Evolutionary conservation across 345 rosid genomes (phyloP), one percentile per base, ranked within the genome.

Genomic region (Hypericum perforatum): DNA sequence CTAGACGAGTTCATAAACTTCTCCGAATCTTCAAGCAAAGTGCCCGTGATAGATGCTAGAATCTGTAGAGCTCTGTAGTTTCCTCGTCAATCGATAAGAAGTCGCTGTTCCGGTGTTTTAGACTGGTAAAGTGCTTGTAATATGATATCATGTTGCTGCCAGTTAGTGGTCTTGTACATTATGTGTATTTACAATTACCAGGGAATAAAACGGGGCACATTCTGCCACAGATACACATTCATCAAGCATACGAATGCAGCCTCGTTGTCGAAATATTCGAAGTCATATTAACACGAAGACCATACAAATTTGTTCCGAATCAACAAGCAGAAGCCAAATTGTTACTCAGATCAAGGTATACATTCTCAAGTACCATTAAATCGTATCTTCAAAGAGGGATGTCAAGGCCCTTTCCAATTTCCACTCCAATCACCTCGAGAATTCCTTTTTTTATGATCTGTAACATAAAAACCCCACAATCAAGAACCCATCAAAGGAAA

Each of bases 321-420:
- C 32, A 22, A 22, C 32, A 22, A 22, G 32, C 32, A 4, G 32
- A 22, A 22, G 32, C 32, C 32, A 22, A 22, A 22, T 22, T 22
- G 32, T 22, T 22, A n/a, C n/a, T n/a, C n/a, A n/a, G n/a, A n/a
- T n/a, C n/a, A n/a, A n/a, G n/a, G n/a, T n/a, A 22, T 42, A n/a
- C 45, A 42, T 42, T n/a, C 45, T 42, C 9, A 42, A 8, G 9
- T 42, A n/a, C 12, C 12, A 42, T 8, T 42, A 9, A 9, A 43
- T 10, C 22, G 15, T 13, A 15, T 45, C 56, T 56, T 80, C 72
- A 89, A 3, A 91, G 88, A 75, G 94, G 94, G 59, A 90, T 57
- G 66, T 90, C 70, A 50, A 86, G 88, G 11, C 97, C 95, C 67
- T 82, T 86, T 9, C 97, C 95, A 53, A 84, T 52, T 0, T 90